A percentile compares a stretch with the other conserved stretches of the same genome.
Evolutionary conservation across 2,329 filamentous ascomycete species (phyloP).

Genomic region (Aspergillus hortae): DNA sequence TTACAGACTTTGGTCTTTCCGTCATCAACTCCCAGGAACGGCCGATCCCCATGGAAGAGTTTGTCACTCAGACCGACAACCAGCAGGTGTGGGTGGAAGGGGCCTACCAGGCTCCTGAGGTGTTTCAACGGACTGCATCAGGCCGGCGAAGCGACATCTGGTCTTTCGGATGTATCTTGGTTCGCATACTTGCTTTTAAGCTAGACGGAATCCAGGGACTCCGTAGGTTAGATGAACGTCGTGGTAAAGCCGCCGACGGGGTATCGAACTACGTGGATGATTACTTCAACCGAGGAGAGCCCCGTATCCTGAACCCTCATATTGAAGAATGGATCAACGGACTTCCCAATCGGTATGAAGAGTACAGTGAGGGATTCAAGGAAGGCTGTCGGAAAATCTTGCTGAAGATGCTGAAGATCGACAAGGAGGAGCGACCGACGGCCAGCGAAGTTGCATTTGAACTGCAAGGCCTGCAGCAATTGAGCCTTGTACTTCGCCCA

Average conservation of each 20-base stretch:
- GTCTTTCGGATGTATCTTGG: slow-evolving; percentile 21
- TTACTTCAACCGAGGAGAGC: slow-evolving; percentile 8
- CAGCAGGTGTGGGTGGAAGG: background rate
- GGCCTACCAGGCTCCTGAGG: slow-evolving; percentile 14
- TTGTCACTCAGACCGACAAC: slow-evolving; percentile 1
- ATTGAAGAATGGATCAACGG: slow-evolving; percentile 8
- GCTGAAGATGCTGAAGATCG: slow-evolving; percentile 2
- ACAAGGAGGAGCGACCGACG: background rate
- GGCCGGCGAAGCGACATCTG: slow-evolving; percentile 17
- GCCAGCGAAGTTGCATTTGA: background rate
- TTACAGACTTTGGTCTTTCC: slow-evolving; percentile 23
- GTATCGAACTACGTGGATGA: background rate
- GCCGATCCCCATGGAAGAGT: background rate
- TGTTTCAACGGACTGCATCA: background rate
- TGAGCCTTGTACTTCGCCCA: background rate
- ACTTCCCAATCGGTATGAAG: background rate
- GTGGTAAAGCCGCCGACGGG: slow-evolving; percentile 2
- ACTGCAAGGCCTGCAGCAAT: background rate
- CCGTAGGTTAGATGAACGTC: slow-evolving; percentile 1
- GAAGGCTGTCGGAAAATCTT: background rate
- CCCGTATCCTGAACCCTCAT: slow-evolving; percentile 11
- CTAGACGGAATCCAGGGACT: slow-evolving; percentile 7
- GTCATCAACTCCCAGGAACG: slow-evolving; percentile 1
- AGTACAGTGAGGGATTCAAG: background rate
- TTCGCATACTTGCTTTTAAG: slow-evolving; percentile 13